Evolutionary conservation across 2,329 filamentous ascomycete genomes (phyloP).

Genomic region (Juglanconis sp.): DNA sequence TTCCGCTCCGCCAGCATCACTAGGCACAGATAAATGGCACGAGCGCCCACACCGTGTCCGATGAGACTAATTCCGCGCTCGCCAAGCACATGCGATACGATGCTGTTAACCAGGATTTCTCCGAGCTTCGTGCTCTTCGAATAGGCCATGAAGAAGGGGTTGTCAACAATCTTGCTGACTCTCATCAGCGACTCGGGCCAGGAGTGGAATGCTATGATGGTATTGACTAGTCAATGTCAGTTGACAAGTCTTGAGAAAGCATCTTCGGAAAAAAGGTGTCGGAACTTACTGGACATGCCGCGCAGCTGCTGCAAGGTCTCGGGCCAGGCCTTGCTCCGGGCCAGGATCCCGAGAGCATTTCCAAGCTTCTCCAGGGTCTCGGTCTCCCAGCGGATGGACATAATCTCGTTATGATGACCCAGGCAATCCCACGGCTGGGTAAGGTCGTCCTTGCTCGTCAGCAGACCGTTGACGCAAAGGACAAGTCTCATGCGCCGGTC

Average conservation of each 20-base stretch:
- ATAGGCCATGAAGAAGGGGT: constrained; percentile 75
- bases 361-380: constrained; percentile 75
- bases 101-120: constrained; percentile 71
- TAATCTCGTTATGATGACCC: constrained; percentile 70
- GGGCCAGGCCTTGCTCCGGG: constrained; percentile 78
- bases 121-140: constrained; percentile 71
- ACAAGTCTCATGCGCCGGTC: constrained; percentile 74
- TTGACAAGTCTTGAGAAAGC: background rate
- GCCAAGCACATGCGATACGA: constrained; percentile 79
- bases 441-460: constrained; percentile 70
- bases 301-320: constrained; percentile 55
- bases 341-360: constrained; percentile 70
- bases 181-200: constrained; percentile 65
- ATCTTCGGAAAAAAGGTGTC: background rate
- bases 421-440: constrained; percentile 75
- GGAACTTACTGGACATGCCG: constrained; percentile 43
- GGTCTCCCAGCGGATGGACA: constrained; percentile 80
- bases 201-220: constrained; percentile 51
- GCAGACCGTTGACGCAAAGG: constrained; percentile 79
- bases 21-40: constrained; percentile 81
- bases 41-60: constrained; percentile 78
- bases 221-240: constrained; percentile 7
- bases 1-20: constrained; percentile 74
- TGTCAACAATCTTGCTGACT: constrained; percentile 73
- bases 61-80: constrained; percentile 77